Base-by-base conservation (phyloP, 1,139 yeast species). In the Blastobotrys indianensis region DNA sequence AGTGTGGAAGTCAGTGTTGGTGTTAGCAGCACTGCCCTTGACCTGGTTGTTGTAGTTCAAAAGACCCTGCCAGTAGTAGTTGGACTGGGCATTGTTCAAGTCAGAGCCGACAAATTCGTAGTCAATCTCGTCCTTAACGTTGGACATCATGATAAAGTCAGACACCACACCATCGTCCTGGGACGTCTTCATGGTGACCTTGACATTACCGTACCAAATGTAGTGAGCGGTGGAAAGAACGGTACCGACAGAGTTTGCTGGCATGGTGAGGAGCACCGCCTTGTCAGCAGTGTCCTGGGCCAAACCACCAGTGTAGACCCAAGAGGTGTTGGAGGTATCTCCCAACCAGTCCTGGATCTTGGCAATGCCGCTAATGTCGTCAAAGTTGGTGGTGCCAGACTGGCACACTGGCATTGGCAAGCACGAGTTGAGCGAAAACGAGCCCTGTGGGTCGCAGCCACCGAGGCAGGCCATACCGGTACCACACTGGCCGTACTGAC, bases 101-200 rank as follows among this genome's bases (percentile, higher is more conserved):
- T 84, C 77, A 58, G 76, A 76, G 52, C 97, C 97, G 51, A 87
- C 81, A 57, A 79, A 83, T 69, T 90, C 97, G 61, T 69, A 82
- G 76, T 90, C 97, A 58, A 90, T 76, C 74, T 90, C 97, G 71
- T 90, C 97, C 69, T 84, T 81, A 39, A 85, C 90, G 61, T 85
- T 86, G 6, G 95, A 85, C 68, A 80, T 84, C 50, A 86, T 67
- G 51, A 88, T 87, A 60, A 82, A 79, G 15, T 95, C 92, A 28
- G 94, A 75, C 51, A 90, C 77, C 42, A 90, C 95, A 72, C 97
- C 97, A 32, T 67, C 73, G 44, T 75, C 77, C 60, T 79, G 85
- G 1, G 96, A 84, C 2, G 94, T 73, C 68, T 83, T 86, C 59
- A 87, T 61, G 40, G 72, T 75, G 39, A 85, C 82, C 40, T 80